A percentile compares a stretch with the other conserved stretches of the same genome.
phyloP scores from a whole-genome alignment of 805 yeast genomes.

The Yarrowia osloensis region DNA sequence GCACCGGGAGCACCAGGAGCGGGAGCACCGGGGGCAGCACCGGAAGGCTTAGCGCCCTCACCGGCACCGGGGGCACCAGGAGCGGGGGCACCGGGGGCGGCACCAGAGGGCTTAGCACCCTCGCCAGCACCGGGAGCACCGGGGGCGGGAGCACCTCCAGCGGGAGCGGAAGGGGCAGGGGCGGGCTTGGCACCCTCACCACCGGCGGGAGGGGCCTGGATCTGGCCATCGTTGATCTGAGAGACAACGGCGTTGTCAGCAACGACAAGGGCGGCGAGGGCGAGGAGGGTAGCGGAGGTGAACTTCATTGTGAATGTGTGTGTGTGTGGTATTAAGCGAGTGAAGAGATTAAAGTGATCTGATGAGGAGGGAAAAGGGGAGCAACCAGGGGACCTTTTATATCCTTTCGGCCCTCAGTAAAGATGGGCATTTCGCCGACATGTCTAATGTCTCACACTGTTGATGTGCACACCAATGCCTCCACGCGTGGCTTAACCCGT shows the following conservation, averaged over 20 bases:
- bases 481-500: conserved; percentile 27
- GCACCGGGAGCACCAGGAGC: neutral
- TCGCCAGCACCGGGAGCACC: neutral
- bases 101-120: neutral
- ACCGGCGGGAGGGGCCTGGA: conserved; percentile 24
- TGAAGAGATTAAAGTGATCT: conserved; percentile 16
- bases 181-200: conserved; percentile 25
- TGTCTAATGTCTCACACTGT: conserved; percentile 11
- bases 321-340: conserved; percentile 20
- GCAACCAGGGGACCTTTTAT: conserved; percentile 6
- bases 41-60: conserved; percentile 1
- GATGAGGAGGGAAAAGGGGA: neutral
- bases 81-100: neutral
- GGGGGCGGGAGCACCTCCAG: neutral
- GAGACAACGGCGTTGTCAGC: conserved; percentile 18
- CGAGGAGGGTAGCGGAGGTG: conserved; percentile 18
- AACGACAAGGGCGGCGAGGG: conserved; percentile 24
- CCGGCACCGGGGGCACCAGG: conserved; percentile 1
- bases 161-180: conserved; percentile 4
- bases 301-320: conserved; percentile 23
- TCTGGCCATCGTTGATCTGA: conserved; percentile 23
- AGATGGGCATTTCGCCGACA: neutral
- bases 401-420: neutral
- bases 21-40: neutral
- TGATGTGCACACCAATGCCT: neutral